Evolutionary conservation across 352 stramenopile species (phyloP), one percentile per base, ranked within the genome.

Genomic region (Phytopythium sindhum): DNA sequence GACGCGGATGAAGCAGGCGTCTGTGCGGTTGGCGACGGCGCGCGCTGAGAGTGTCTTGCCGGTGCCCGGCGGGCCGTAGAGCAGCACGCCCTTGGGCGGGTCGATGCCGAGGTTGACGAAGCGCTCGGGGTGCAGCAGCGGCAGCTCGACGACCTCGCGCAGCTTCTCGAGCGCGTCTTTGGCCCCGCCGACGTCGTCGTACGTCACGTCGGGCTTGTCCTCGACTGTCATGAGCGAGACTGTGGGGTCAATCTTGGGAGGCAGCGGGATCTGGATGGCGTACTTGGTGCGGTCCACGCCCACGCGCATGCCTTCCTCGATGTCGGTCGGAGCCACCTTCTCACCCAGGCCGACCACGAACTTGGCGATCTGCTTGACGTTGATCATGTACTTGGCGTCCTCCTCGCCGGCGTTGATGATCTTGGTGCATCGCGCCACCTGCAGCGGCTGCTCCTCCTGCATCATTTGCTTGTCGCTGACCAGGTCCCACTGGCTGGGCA

Each of bases 401-500:
- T 98, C 92, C 60, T 95, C 90, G 44, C 85, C 91, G 23, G 90
- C 87, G 66, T 98, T 96, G 64, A 98, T 98, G 70, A 97, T 97
- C 68, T 98, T 96, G 39, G 91, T 97, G 78, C 97, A 99, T 47
- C 97, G 86, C 26, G 98, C 98, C 28, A 99, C 97, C 67, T 98
- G 93, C 39, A 98, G 78, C 39, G 94, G 93, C 74, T 98, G 97
- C 73, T 99, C 98, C 73, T 99, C 97, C 61, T 98, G 94, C 96
- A 99, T 99, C 97, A 99, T 99, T 81, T 98, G 95, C 77, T 99
- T 99, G 82, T 99, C 98, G 60, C 95, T 97, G 29, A 99, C 96
- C 28, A 99, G 89, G 85, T 99, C 98, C 98, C 98, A 99, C 70
- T 98, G 97, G 70, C 86, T 98, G 31, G 98, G 98, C 31, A 98